Evolutionary conservation across 208 protist genomes (phyloP).

Genomic region (Acanthamoeba royreba): DNA sequence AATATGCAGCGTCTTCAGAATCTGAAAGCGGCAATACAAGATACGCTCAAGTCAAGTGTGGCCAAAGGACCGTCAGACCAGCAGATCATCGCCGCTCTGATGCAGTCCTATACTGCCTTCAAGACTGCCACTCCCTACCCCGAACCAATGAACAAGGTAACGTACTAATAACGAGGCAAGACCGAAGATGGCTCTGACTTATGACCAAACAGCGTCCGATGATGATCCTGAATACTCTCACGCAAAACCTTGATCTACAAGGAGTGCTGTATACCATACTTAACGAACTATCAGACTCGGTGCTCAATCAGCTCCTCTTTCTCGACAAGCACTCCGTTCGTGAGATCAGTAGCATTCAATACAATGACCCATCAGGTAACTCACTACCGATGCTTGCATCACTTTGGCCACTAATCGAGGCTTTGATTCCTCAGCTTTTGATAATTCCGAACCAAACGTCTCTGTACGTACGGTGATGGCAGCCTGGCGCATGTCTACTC

Average conservation of each 20-base stretch:
- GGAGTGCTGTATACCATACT: neutral
- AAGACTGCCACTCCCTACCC: neutral
- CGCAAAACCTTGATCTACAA: neutral
- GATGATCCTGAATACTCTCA: constrained; percentile 11
- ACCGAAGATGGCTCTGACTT: neutral
- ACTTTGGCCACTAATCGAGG: no score
- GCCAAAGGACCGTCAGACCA: neutral
- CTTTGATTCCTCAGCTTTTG: no score
- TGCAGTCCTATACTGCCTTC: neutral
- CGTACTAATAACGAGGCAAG: no score
- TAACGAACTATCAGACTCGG: neutral
- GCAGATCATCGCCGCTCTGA: neutral
- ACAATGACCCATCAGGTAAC: no score
- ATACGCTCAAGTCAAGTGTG: neutral
- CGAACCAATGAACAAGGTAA: no score
- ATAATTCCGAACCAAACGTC: neutral
- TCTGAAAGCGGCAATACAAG: neutral
- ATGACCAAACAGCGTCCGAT: neutral
- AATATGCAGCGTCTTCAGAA: neutral
- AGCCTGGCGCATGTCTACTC: neutral
- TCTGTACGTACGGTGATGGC: constrained; percentile 2
- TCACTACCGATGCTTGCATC: no score
- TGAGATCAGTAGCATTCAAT: neutral
- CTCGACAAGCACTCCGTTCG: constrained; percentile 29
- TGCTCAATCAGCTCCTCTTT: constrained; percentile 20